These are phyloP conservation scores for Hymenoscyphus scutula DNA, from an alignment of 2,329 filamentous ascomycete genomes.

Conservation along the genomic window DNA sequence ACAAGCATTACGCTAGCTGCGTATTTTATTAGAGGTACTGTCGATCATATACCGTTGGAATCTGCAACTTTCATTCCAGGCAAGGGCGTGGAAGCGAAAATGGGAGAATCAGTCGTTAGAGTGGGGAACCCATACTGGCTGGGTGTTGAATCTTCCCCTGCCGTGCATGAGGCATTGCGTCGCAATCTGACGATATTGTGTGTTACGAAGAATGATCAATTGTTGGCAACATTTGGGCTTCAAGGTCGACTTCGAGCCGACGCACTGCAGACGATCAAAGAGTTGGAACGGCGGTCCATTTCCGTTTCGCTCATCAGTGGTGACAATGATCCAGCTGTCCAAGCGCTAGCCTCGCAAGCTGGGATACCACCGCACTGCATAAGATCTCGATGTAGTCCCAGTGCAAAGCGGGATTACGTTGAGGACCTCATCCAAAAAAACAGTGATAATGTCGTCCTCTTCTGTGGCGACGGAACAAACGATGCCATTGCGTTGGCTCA, in stretches of 20 bases:
- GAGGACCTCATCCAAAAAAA: slow-evolving; percentile 9
- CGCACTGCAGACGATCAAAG: slow-evolving; percentile 36
- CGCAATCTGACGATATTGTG: slow-evolving; percentile 47
- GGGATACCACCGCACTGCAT: slow-evolving; percentile 39
- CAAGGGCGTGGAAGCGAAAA: slow-evolving; percentile 44
- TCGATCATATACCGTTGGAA: slow-evolving; percentile 28
- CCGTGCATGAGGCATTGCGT: slow-evolving; percentile 38
- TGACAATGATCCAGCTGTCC: slow-evolving; percentile 51
- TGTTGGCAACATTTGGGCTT: slow-evolving; percentile 47
- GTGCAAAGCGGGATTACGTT: slow-evolving; percentile 29
- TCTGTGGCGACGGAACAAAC: slow-evolving; percentile 77
- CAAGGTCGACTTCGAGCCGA: slow-evolving; percentile 47
- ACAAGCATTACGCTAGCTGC: slow-evolving; percentile 36
- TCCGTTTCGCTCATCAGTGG: slow-evolving; percentile 51
- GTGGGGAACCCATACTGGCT: slow-evolving; percentile 54
- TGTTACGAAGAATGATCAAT: slow-evolving; percentile 40
- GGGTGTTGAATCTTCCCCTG: slow-evolving; percentile 31
- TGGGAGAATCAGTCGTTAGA: slow-evolving; percentile 36
- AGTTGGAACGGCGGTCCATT: slow-evolving; percentile 42
- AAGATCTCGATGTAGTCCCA: slow-evolving; percentile 38
- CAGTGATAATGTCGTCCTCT: slow-evolving; percentile 51
- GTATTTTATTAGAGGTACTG: slow-evolving; percentile 32
- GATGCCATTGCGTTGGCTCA: slow-evolving; percentile 71
- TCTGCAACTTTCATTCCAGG: slow-evolving; percentile 43
- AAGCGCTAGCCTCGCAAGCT: slow-evolving; percentile 40